These are phyloP conservation scores for Parmales sp. DNA, from an alignment of 108 stramenopile genomes.

Conservation along the genomic window DNA sequence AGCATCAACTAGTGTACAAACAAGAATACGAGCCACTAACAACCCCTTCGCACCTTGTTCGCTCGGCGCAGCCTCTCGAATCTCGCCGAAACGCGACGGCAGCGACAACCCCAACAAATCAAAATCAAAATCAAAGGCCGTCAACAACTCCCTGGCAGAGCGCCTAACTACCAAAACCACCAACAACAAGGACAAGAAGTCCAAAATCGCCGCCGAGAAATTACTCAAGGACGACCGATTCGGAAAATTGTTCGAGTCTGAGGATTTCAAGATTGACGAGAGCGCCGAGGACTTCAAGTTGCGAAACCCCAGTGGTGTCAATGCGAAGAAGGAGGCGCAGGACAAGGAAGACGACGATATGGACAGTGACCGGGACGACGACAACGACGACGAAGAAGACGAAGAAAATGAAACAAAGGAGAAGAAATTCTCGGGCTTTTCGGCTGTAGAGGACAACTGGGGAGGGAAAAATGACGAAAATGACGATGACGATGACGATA, in stretches of 20 bases:
- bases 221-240: conserved; percentile 90
- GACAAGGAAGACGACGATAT: conserved; percentile 57
- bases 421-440: conserved; percentile 27
- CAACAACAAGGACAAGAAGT: conserved; percentile 43
- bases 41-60: too few species aligned
- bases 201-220: conserved; percentile 39
- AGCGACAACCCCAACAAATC: conserved; percentile 55
- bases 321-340: conserved; percentile 36
- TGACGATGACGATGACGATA: conserved; percentile 21
- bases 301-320: conserved; percentile 83
- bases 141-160: conserved; percentile 57
- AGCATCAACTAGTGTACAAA: conserved; percentile 9
- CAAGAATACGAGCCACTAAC: neutral
- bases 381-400: conserved; percentile 31
- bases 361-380: conserved; percentile 69
- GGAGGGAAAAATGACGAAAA: conserved; percentile 32
- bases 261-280: conserved; percentile 91
- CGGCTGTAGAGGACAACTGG: conserved; percentile 16
- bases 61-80: too few species aligned
- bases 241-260: conserved; percentile 75
- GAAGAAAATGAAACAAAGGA: conserved; percentile 19
- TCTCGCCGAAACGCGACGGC: conserved; percentile 80
- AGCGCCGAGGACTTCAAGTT: conserved; percentile 84
- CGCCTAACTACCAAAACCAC: conserved; percentile 49
- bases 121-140: conserved; percentile 29